phyloP scores from a whole-genome alignment of 148 eudicot species.

The Chenopodium album region DNA sequence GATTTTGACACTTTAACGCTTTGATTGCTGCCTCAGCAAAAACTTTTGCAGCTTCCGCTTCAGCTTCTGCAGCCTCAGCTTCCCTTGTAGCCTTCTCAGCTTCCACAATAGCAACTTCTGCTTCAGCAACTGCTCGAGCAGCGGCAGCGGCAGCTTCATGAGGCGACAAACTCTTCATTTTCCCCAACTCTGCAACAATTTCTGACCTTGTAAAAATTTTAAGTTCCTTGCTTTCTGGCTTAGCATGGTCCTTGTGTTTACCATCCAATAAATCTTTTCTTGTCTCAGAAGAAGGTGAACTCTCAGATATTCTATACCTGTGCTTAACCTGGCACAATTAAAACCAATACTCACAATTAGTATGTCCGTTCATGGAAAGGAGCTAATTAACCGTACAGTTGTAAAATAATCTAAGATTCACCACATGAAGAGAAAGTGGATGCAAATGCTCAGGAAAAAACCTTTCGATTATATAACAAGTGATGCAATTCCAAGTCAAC shows the following conservation, averaged over 20 bases:
- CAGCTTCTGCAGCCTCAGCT: slow-evolving; percentile 82
- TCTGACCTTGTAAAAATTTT: slow-evolving; percentile 51
- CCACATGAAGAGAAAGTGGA: not conserved
- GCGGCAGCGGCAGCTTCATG: slow-evolving; percentile 77
- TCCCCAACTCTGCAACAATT: slow-evolving; percentile 66
- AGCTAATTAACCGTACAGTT: not conserved
- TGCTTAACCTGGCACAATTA: slow-evolving; percentile 60
- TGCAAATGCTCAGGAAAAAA: not conserved
- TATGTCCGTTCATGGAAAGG: not conserved
- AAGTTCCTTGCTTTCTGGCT: slow-evolving; percentile 38
- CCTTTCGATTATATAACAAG: not conserved
- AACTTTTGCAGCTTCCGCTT: slow-evolving; percentile 66
- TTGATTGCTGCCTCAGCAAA: slow-evolving; percentile 62
- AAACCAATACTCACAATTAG: not conserved
- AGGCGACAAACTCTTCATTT: slow-evolving; percentile 71
- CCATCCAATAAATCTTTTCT: slow-evolving; percentile 34
- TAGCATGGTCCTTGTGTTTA: slow-evolving; percentile 33
- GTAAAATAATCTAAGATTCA: not conserved
- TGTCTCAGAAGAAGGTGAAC: slow-evolving; percentile 25
- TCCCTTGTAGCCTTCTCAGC: slow-evolving; percentile 85
- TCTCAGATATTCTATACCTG: slow-evolving; percentile 60
- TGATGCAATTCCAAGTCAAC: not conserved
- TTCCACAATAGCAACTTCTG: slow-evolving; percentile 85
- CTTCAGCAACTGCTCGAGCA: slow-evolving; percentile 83
- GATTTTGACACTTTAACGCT: slow-evolving; percentile 44